Base-by-base conservation (phyloP, 768 basidiomycete species). In the Suillus subluteus region DNA sequence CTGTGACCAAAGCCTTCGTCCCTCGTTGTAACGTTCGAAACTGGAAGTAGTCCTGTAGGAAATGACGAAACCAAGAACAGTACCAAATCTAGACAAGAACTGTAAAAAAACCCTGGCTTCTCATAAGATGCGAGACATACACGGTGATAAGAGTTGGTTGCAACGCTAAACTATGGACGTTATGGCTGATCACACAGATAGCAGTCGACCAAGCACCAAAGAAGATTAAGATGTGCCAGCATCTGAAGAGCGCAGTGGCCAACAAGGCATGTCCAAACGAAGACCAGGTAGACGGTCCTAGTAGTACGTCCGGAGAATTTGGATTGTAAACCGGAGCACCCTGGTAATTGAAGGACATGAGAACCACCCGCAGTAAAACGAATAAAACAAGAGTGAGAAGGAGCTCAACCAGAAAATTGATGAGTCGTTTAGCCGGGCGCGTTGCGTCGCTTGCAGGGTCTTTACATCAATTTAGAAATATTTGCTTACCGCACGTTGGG, bases 11-110 rank as follows among this genome's bases (percentile, higher is more conserved):
- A 87, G 77, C 62, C 83, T 78, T 63, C 91, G 78, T 30, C 91
- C 91, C 71, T 92, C 90, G 65, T 91, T 91, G 75, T 91, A 91
- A n/a, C 89, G 79, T 73, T 91, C 89, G 70, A 90, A 91, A 46
- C 88, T 89, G 5, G 89, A 87, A 13, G 88, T 91, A 12, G 90
- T 91, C 66, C 89, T 75, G 74, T 89, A 90, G 0, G 89, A 89
- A 62, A 91, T 86, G 43, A 91, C 85, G 69, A 91, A 91, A 82
- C 90, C 91, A 30, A 91, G 80, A 1, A 91, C 88, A 5, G 89
- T 90, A 82, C 91, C 82, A 44, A 82, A 68, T 30, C 82, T 82
- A 65, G 30, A 30, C 23, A 83, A 58, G 82, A 69, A 23, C 79
- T 83, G 44, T 59, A 16, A 69, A 59, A 37, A 54, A 58, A 48